Base-by-base conservation (phyloP, 75 land plant genomes). In the Isoetes taiwanensis region DNA sequence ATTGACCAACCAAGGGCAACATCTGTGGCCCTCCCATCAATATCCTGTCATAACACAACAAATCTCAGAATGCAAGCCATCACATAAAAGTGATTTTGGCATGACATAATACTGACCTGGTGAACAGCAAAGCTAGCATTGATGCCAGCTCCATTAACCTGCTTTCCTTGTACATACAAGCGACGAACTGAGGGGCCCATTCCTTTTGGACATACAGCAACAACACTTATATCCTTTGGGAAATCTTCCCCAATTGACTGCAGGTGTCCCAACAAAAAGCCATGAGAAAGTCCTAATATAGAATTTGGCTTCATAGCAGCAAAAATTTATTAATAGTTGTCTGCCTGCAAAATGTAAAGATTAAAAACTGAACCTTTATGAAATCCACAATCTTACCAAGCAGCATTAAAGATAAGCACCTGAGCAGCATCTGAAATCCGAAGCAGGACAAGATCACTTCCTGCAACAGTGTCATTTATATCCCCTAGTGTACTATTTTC, bases 101-200 rank as follows among this genome's bases (percentile, higher is more conserved):
- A n/a, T n/a, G n/a, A n/a, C n/a, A n/a, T n/a, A n/a, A n/a, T n/a
- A 40, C 55, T 19, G 19, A 90, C 96, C 86, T 86, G 88, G 43
- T 91, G 97, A 52, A 91, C 94, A 34, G 77, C 97, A 76, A 91
- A 91, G 68, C 94, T 91, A n/a, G 85, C 68, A 56, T 91, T 91
- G 46, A 91, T 91, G 24, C 94, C 97, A 4, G 97, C 97, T n/a
- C 97, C 97, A 75, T 91, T 91, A 2, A 91, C 69, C 52, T 91
- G 88, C 64, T 91, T 91, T 41, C 97, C 97, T 65, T 91, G 97
- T 2, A 83, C 97, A 75, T 91, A 91, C 40, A 91, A 69, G 56
- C 97, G 76, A 48, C 97, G 78, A 37, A 91, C 94, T 32, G 97
- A 91, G 25, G 97, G 97, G 11, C 94, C 94, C 94, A 91, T 91